Evolutionary conservation across 2,329 filamentous ascomycete species (phyloP), one percentile per base, ranked within the genome.

Genomic region (Arthrobotrys iridis): DNA sequence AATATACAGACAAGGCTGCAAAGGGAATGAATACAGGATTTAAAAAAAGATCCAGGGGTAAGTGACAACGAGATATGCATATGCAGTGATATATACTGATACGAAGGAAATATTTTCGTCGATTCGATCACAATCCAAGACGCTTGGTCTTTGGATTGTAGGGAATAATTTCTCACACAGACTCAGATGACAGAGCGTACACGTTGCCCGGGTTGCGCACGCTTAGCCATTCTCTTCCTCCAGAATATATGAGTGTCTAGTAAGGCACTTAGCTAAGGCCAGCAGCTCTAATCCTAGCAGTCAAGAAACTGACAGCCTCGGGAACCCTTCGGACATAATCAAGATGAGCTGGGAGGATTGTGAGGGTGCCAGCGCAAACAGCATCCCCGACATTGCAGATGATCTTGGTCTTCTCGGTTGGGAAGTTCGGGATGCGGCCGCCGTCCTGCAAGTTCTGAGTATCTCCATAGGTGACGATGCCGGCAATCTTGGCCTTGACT

Each of bases 401-500:
- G n/a, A 84, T 80, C 68, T 81, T 77, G 24, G 81, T 81, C 37
- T 81, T 79, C 41, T 80, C 79, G 0, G 64, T 62, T 0, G 82
- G 81, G 75, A 81, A 84, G 76, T 81, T 81, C 45, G 81, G 81
- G 24, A 85, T 84, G 45, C 78, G 66, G 37, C 83, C 82, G 1
- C 63, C 52, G 77, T 84, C 83, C 78, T 84, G 83, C 52, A 80
- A 75, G 78, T 84, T 84, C 80, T 84, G 82, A 63, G 83, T 84
- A 74, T 84, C 84, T 0, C 83, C 83, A 43, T 83, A 83, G 24
- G 83, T 80, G 8, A 82, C 81, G 0, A 80, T 79, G 20, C 81
- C 82, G 46, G 80, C 82, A 68, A 84, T 79, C 79, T 83, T 80
- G 28, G 81, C 76, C 24, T 80, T 78, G 58, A 83, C 77, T 18